phyloP scores from a whole-genome alignment of 495 filamentous ascomycete genomes.

The Podospora anserina region DNA sequence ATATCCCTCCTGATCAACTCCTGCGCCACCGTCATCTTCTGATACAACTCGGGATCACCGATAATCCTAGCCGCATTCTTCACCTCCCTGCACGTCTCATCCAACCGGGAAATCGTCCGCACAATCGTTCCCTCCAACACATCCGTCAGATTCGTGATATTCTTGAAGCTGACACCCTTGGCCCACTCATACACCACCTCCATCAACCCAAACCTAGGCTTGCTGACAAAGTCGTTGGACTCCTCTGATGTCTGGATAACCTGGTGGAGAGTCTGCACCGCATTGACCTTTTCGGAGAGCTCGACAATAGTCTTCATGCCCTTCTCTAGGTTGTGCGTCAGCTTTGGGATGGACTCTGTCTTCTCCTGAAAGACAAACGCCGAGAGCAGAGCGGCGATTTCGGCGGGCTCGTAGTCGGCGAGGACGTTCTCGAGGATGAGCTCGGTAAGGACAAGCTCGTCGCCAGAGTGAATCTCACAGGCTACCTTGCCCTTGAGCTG shows the following conservation, averaged over 20 bases:
- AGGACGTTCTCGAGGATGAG: constrained; percentile 94
- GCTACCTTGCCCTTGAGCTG: constrained; percentile 97
- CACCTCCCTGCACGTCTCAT: constrained; percentile 95
- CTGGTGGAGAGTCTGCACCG: constrained; percentile 80
- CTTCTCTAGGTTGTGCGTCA: constrained; percentile 77
- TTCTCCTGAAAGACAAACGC: constrained; percentile 99
- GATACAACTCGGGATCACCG: constrained; percentile 88
- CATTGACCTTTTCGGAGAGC: constrained; percentile 87
- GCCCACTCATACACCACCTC: constrained; percentile 99
- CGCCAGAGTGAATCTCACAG: constrained; percentile 96
- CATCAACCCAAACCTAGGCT: constrained; percentile 85
- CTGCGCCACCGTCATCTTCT: constrained; percentile 94
- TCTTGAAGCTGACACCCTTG: constrained; percentile 93
- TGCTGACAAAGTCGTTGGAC: constrained; percentile 82
- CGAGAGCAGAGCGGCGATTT: constrained; percentile 91
- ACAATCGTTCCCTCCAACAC: constrained; percentile 97
- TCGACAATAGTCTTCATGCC: constrained; percentile 82
- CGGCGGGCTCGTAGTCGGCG: constrained; percentile 90
- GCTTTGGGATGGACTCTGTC: constrained; percentile 76
- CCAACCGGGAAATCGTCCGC: constrained; percentile 81
- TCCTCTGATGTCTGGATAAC: constrained; percentile 87
- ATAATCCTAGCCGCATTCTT: constrained; percentile 96
- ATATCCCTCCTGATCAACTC: constrained; percentile 97
- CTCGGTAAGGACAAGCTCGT: constrained; percentile 96
- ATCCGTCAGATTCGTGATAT: constrained; percentile 94